Evolutionary conservation across 2,329 filamentous ascomycete genomes (phyloP).

Genomic region (Aureobasidium lini): DNA sequence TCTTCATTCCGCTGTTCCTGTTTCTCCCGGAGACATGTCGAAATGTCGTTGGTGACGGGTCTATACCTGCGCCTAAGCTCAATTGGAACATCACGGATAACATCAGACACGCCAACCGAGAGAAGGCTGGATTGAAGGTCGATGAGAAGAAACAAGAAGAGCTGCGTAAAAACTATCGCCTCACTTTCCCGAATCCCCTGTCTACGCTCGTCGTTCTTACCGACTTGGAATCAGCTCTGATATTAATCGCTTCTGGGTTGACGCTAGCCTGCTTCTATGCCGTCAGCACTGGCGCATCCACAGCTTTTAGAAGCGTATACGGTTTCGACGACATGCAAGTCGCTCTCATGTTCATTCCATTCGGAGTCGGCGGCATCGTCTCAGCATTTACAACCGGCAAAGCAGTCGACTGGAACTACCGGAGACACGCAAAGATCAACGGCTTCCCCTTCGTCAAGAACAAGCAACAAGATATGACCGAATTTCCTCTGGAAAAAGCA

Average conservation of each 20-base stretch:
- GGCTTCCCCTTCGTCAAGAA: slow-evolving; percentile 29
- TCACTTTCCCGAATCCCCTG: slow-evolving; percentile 25
- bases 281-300: slow-evolving; percentile 33
- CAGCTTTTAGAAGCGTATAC: slow-evolving; percentile 31
- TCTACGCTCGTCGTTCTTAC: slow-evolving; percentile 22
- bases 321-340: slow-evolving; percentile 34
- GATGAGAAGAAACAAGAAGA: slow-evolving; percentile 20
- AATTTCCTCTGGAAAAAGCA: slow-evolving; percentile 38
- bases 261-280: slow-evolving; percentile 37
- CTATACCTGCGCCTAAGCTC: slow-evolving; percentile 49
- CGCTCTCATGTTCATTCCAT: slow-evolving; percentile 37
- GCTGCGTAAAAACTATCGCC: slow-evolving; percentile 20
- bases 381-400: slow-evolving; percentile 33
- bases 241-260: slow-evolving; percentile 33
- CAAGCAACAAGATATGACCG: slow-evolving; percentile 29
- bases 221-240: slow-evolving; percentile 29
- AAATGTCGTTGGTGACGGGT: slow-evolving; percentile 54
- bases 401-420: slow-evolving; percentile 39
- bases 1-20: slow-evolving; percentile 48
- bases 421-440: slow-evolving; percentile 26
- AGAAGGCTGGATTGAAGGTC: slow-evolving; percentile 17
- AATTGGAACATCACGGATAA: slow-evolving; percentile 50
- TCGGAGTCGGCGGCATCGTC: slow-evolving; percentile 34
- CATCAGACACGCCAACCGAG: slow-evolving; percentile 18
- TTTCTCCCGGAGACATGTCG: slow-evolving; percentile 48